A percentile compares a stretch with the other conserved stretches of the same genome.
Conservation (phyloP, 2,329 filamentous ascomycete genomes). For the Venturia pyrina region DNA sequence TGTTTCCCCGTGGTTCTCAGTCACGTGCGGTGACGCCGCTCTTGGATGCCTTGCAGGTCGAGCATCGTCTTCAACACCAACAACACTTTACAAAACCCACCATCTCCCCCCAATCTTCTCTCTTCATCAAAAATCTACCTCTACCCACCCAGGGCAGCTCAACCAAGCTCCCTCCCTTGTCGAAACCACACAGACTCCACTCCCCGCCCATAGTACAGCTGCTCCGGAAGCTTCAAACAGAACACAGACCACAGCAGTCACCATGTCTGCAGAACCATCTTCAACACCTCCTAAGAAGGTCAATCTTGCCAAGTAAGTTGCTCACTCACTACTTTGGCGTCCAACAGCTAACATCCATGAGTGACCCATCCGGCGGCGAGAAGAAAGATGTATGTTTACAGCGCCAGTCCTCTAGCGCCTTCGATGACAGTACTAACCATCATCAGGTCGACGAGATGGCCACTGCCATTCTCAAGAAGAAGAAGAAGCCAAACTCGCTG, state of each 20-base stretch:
- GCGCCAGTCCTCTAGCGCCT: conserved; percentile 13
- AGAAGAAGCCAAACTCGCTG: conserved; percentile 99
- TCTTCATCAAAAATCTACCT: background rate
- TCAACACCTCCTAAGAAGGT: conserved; percentile 36
- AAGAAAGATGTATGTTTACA: conserved; percentile 61
- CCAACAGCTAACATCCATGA: conserved; percentile 38
- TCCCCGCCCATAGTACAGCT: background rate
- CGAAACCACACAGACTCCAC: background rate
- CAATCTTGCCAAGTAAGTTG: conserved; percentile 36
- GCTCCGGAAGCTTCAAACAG: conserved; percentile 1
- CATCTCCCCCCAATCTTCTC: background rate
- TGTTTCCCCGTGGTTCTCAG: background rate
- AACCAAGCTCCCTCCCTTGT: background rate
- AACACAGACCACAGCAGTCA: conserved; percentile 12
- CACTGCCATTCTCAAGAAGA: conserved; percentile 98
- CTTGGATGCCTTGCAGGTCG: background rate
- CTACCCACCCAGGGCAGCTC: background rate
- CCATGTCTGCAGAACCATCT: conserved; percentile 42
- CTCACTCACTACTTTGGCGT: background rate
- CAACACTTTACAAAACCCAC: background rate
- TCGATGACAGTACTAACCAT: conserved; percentile 21
- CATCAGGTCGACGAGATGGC: conserved; percentile 75
- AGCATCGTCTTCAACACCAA: background rate
- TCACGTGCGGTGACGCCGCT: background rate
- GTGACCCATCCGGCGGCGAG: conserved; percentile 82